Evolutionary conservation across 1,139 yeast species (phyloP), one percentile per base, ranked within the genome.

Genomic region (Taphrina sp.): DNA sequence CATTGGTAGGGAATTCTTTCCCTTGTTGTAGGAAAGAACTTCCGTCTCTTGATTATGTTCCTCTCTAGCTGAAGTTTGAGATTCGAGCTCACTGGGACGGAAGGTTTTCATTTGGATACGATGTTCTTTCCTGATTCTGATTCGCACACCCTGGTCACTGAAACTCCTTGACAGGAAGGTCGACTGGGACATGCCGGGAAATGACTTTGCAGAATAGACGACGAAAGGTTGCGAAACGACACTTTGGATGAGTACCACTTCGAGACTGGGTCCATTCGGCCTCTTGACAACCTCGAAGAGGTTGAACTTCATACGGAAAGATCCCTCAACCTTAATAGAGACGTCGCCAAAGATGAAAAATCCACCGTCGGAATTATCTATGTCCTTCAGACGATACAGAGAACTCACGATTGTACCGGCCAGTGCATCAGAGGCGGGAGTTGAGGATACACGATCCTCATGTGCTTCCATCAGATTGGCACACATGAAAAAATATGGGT

Each of bases 141-240:
- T 20, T n/a, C 57, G 51, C 5, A 44, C 52, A n/a, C 57, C 57
- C 31, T 52, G 57, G 19, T 52, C 57, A 17, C 45, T 29, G 28
- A 52, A 52, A 24, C 42, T 44, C 24, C 45, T 20, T 5, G 52
- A 44, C 14, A 52, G 41, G 24, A 26, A 35, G 4, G 57, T 44
- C 8, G 49, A 39, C 3, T 23, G 34, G 17, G 31, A 4, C 44
- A 70, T 63, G 3, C 73, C 73, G 10, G 72, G 73, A 58, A 70
- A 70, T 38, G 66, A 64, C 57, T 70, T 70, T 28, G 71, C 70
- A 4, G 71, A 64, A 62, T 67, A 70, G 19, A 70, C 73, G 4
- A 67, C 65, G 47, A 70, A 62, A 26, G 66, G 61, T 31, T 64
- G 61, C 4, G 70, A 64, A 41, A 60, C 54, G 17, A 61, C 60